phyloP scores from a whole-genome alignment of 768 basidiomycete species.

The Naganishia vishniacii region DNA sequence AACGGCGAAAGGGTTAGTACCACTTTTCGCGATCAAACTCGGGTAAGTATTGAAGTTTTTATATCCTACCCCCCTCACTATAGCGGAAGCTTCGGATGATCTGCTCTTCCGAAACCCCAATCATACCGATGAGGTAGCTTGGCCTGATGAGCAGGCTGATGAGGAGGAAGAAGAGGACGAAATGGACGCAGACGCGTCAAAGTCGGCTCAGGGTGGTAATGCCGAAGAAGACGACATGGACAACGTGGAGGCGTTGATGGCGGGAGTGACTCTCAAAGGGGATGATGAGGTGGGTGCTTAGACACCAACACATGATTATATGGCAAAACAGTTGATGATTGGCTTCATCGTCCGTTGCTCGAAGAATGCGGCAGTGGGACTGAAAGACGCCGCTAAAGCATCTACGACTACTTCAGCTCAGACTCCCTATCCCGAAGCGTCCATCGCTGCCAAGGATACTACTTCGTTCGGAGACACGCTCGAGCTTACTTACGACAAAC shows the following conservation, averaged over 20 bases:
- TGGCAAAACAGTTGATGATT: background rate
- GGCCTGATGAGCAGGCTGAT: constrained; percentile 18
- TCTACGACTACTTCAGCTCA: background rate
- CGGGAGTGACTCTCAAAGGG: constrained; percentile 31
- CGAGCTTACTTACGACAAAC: constrained; percentile 58
- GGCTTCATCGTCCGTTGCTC: background rate
- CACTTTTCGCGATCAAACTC: no score
- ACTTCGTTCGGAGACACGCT: constrained; percentile 55
- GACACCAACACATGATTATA: background rate
- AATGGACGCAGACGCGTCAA: background rate
- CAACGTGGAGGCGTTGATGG: constrained; percentile 39
- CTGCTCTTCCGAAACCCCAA: constrained; percentile 25
- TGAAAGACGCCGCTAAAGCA: background rate
- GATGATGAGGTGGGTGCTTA: constrained; percentile 19
- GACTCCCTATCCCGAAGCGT: constrained; percentile 21
- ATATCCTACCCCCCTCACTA: no score
- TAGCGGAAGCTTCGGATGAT: constrained; percentile 24
- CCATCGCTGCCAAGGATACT: constrained; percentile 18
- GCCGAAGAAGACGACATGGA: constrained; percentile 40
- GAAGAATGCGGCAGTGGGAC: background rate
- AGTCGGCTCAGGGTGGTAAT: background rate
- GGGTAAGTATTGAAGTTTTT: no score
- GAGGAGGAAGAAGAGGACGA: constrained; percentile 28
- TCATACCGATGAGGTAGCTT: constrained; percentile 1
- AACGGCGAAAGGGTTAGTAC: constrained; percentile 36